These are phyloP conservation scores for Candida takata DNA, from an alignment of 805 yeast species.

Conservation along the genomic window DNA sequence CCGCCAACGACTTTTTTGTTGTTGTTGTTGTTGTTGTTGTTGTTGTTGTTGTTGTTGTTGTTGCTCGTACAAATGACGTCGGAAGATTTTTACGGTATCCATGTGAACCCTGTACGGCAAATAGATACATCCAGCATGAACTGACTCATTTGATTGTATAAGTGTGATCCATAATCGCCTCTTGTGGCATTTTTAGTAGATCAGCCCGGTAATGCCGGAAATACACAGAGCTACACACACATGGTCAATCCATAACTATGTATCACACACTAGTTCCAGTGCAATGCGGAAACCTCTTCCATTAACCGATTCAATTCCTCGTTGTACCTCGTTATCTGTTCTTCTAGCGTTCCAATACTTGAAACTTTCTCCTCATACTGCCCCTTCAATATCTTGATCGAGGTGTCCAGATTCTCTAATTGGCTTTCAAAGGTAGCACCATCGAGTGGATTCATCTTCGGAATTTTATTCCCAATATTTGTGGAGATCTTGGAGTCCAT, in stretches of 20 bases:
- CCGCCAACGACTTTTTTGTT: neutral
- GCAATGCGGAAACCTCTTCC: neutral
- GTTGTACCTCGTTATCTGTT: slow-evolving; percentile 1
- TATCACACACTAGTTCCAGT: too few species aligned
- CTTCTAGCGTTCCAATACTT: slow-evolving; percentile 1
- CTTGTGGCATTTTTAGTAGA: too few species aligned
- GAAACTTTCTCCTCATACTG: neutral
- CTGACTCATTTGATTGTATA: too few species aligned
- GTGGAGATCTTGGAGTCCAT: neutral
- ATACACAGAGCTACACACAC: too few species aligned
- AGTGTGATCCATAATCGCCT: too few species aligned
- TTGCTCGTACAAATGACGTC: neutral
- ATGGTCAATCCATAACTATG: too few species aligned
- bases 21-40: neutral
- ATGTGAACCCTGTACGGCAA: too few species aligned
- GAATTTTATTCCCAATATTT: neutral
- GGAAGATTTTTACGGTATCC: too few species aligned
- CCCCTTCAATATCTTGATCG: neutral
- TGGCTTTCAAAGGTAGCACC: slow-evolving; percentile 5
- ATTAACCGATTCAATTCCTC: slow-evolving; percentile 2
- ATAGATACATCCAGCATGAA: too few species aligned
- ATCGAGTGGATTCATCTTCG: slow-evolving; percentile 4
- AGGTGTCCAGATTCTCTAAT: slow-evolving; percentile 1
- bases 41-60: neutral
- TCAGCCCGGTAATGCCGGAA: too few species aligned